phyloP scores from a whole-genome alignment of 2,329 filamentous ascomycete genomes.

The Fusarium sublunatum region DNA sequence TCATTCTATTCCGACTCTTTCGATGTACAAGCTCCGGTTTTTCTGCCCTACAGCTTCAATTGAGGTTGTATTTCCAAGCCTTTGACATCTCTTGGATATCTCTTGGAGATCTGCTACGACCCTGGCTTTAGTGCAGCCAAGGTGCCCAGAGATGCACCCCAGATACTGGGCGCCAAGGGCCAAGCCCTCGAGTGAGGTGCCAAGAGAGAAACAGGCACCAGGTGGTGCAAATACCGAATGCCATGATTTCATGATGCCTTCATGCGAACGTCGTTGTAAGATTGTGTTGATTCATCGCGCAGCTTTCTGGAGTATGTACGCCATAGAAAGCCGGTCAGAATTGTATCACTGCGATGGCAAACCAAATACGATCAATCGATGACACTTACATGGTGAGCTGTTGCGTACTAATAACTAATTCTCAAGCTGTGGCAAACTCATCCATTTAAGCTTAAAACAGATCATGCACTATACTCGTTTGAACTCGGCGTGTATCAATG shows the following conservation, averaged over 20 bases:
- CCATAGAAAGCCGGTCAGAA: neutral
- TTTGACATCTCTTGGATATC: constrained; percentile 45
- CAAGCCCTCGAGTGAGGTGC: constrained; percentile 36
- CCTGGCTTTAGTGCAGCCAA: constrained; percentile 39
- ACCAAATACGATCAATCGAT: neutral
- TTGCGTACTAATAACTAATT: neutral
- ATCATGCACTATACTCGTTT: too few relatives aligned
- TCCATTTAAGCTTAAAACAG: too few relatives aligned
- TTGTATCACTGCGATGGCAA: neutral
- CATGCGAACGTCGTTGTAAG: neutral
- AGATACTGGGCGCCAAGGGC: constrained; percentile 41
- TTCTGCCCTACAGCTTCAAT: neutral
- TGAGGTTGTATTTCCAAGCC: constrained; percentile 28
- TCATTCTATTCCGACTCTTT: too few relatives aligned
- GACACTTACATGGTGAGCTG: neutral
- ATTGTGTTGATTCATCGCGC: neutral
- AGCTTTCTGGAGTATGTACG: neutral
- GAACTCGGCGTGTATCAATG: constrained; percentile 1
- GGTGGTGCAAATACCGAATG: constrained; percentile 39
- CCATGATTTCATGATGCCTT: constrained; percentile 26
- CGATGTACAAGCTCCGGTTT: too few relatives aligned
- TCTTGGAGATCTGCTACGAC: constrained; percentile 42
- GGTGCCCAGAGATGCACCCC: constrained; percentile 42
- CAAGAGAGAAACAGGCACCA: constrained; percentile 42
- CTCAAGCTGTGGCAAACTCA: neutral